Conservation (phyloP, 495 filamentous ascomycete genomes). For the Venustampulla echinocandica region DNA sequence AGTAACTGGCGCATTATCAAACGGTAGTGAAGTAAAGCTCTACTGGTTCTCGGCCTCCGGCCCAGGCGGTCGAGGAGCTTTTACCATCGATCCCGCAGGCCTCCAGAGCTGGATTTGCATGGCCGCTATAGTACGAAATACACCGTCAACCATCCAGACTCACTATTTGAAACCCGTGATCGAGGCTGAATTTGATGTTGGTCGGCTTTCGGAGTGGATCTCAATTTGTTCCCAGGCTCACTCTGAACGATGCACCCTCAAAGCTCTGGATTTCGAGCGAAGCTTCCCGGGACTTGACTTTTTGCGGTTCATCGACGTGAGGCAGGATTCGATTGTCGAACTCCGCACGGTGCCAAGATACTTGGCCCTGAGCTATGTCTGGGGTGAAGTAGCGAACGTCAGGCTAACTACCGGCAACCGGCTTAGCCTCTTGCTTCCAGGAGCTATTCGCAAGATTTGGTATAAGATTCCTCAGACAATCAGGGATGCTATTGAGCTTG, state of each 20-base stretch:
- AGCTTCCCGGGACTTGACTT: neutral
- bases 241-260: neutral
- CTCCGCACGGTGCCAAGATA: neutral
- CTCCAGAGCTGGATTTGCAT: too few species aligned
- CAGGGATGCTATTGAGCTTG: constrained; percentile 7
- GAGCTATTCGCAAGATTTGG: neutral
- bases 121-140: too few species aligned
- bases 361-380: constrained; percentile 14
- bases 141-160: too few species aligned
- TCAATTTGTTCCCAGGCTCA: neutral
- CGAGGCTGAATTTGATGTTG: neutral
- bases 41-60: too few species aligned
- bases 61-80: too few species aligned
- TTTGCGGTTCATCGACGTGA: constrained; percentile 9
- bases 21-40: too few species aligned
- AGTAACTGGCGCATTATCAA: too few species aligned
- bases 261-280: neutral
- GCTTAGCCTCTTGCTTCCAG: neutral
- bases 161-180: too few species aligned
- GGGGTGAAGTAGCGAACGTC: constrained; percentile 5
- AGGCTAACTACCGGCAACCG: constrained; percentile 1
- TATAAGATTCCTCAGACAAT: constrained; percentile 9
- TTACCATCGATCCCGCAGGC: too few species aligned
- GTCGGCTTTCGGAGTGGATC: neutral
- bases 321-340: constrained; percentile 3